Base-by-base conservation (phyloP, 441 rosid genomes). In the Jatropha multifida region DNA sequence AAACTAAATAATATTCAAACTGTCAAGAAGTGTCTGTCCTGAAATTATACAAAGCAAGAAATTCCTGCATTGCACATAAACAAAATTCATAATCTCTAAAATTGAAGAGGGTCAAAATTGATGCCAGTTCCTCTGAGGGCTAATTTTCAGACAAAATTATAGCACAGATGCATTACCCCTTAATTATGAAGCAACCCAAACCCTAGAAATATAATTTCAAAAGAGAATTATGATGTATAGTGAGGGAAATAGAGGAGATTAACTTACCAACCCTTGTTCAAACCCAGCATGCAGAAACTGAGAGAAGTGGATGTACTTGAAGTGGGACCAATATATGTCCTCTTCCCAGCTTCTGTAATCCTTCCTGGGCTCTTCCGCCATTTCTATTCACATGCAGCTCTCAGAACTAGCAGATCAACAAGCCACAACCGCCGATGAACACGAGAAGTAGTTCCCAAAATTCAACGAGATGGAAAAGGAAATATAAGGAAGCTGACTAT, bases 261-360 rank as follows among this genome's bases (percentile, higher is more conserved):
- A 80, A 81, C 92, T 70, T 81, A 89, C 97, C 18, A 91, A 83
- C 17, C 77, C 84, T 46, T 69, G 84, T 52, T 82, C 77, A 76
- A 86, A 93, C 60, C 86, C 90, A 69, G 86, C 76, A 56, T 55
- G 83, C 67, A 93, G 91, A 52, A 82, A 77, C 76, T 81, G 93
- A 76, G 79, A 73, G 88, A 92, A 93, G 74, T 85, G 90, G 32
- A 81, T 63, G 11, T 77, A 82, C 79, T 84, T 85, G 78, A 91
- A 93, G 76, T 85, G 94, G 77, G 74, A 85, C 97, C 97, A 92
- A 69, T 88, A 92, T 14, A 90, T 76, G 54, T 88, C 81, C 77
- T 92, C 94, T 75, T 85, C 92, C 98, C 92, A 88, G 77, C 79
- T 86, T 80, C 76, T 79, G 76, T 88, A 81, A 69, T 85, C 84